Conservation (phyloP, 2,329 filamentous ascomycete species). For the Neurospora crassa region DNA sequence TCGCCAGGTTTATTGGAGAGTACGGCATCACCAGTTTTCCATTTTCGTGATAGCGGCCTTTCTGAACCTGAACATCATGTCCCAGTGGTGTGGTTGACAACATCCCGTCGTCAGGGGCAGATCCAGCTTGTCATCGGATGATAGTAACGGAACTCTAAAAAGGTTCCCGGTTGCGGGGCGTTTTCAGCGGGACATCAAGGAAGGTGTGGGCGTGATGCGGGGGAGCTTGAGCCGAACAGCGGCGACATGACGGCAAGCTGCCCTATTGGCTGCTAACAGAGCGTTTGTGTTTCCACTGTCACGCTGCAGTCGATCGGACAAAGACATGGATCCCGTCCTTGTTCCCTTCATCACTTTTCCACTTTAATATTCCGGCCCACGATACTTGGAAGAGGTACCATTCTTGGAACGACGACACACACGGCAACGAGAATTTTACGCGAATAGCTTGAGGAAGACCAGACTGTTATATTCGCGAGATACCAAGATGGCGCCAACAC, state of each 20-base stretch:
- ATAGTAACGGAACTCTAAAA: background rate
- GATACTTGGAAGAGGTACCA: background rate
- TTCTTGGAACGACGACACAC: background rate
- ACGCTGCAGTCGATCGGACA: background rate
- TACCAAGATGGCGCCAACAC: constrained; percentile 33
- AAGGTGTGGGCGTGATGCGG: background rate
- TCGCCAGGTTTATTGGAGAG: background rate
- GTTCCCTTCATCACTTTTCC: background rate
- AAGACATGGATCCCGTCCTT: background rate
- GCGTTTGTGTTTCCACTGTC: background rate
- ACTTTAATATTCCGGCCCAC: background rate
- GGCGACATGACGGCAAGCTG: background rate
- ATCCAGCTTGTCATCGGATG: background rate
- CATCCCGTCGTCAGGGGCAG: background rate
- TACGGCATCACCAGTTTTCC: constrained; percentile 7
- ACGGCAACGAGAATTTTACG: background rate
- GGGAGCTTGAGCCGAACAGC: background rate
- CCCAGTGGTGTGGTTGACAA: background rate
- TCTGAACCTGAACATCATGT: background rate
- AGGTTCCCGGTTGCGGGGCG: background rate
- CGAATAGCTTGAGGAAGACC: background rate
- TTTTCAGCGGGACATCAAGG: background rate
- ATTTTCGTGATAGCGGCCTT: constrained; percentile 8
- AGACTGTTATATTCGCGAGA: background rate
- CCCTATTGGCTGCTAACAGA: background rate